Percentiles rank a stretch among this genome's conserved stretches.
Evolutionary conservation across 164 flowering plant species (phyloP).

Genomic region (Macadamia integrifolia): DNA sequence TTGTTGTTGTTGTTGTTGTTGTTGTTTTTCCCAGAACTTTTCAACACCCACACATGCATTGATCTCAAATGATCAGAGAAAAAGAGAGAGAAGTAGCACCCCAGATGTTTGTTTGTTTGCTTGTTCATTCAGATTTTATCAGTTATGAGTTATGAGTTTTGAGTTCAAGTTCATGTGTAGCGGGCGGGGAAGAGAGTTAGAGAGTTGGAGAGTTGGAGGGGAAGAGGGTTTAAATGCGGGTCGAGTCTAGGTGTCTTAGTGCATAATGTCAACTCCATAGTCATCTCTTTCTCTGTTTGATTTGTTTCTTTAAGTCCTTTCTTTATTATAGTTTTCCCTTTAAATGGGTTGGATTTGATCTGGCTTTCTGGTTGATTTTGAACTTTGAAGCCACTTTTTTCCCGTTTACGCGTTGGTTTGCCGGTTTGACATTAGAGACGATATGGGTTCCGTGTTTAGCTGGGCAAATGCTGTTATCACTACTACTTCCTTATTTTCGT

Average conservation of each 20-base stretch:
- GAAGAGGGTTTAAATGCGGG: too few relatives aligned
- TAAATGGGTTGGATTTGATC: conserved; percentile 8
- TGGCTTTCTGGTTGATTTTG: conserved; percentile 26
- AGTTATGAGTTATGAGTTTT: background rate
- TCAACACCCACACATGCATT: background rate
- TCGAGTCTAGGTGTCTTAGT: background rate
- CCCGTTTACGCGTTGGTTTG: conserved; percentile 20
- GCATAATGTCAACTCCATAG: background rate
- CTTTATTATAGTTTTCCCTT: background rate
- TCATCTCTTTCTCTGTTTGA: background rate
- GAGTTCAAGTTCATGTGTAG: background rate
- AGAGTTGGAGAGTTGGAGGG: too few relatives aligned
- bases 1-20: background rate
- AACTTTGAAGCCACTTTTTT: conserved; percentile 25
- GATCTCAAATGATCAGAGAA: background rate
- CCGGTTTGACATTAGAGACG: conserved; percentile 3
- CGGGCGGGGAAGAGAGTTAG: too few relatives aligned
- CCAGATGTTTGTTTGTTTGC: conserved; percentile 14
- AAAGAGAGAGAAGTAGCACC: background rate
- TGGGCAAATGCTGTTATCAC: conserved; percentile 3
- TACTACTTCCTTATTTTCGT: background rate
- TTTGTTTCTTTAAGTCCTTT: background rate
- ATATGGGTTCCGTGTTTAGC: conserved; percentile 15
- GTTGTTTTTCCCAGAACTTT: background rate
- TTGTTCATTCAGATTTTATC: background rate